Base-by-base conservation (phyloP, 2,329 filamentous ascomycete genomes). In the Exophiala sideris region DNA sequence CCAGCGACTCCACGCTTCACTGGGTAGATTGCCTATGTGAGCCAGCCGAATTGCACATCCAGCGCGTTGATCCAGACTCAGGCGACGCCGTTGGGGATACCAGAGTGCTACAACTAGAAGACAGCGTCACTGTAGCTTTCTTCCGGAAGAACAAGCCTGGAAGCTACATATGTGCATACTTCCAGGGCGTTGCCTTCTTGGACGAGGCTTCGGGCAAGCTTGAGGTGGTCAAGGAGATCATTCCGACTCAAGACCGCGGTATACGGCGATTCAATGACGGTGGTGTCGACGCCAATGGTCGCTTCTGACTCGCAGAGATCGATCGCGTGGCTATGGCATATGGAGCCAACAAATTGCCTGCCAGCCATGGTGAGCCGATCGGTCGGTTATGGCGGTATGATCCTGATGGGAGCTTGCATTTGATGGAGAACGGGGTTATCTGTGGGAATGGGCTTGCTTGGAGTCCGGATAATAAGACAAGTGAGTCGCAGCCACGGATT, bases 81-180 rank as follows among this genome's bases (percentile, higher is more conserved):
- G 67, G 65, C 12, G 53, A 58, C 32, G 58, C 69, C 2, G 50
- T 61, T 6, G 65, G 65, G 1, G 52, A 63, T 16, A 64, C 67
- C 2, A 63, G 64, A 5, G 56, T 70, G 2, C 12, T 70, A 1
- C 24, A 62, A 12, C 64, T 73, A 0, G 61, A 64, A 24, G 70
- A 72, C 45, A 71, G 68, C 50, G 66, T 72, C 8, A 70, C 68
- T 2, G 69, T 72, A 2, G 60, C 63, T 1, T 66, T 65, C 38
- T 72, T 72, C 59, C 66, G 70, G 20, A 60, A 63, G 40, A 56
- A 63, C 35, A 59, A 63, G n/a, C 64, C 67, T 3, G 66, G 68
- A 2, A 70, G 69, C 49, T 73, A 73, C 52, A 69, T 73, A 51
- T 69, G 65, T 36, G 70, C 69, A n/a, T 72, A 72, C 48, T 70